Evolutionary conservation across 116 monocot genomes (phyloP).

Genomic region (Posidonia oceanica): DNA sequence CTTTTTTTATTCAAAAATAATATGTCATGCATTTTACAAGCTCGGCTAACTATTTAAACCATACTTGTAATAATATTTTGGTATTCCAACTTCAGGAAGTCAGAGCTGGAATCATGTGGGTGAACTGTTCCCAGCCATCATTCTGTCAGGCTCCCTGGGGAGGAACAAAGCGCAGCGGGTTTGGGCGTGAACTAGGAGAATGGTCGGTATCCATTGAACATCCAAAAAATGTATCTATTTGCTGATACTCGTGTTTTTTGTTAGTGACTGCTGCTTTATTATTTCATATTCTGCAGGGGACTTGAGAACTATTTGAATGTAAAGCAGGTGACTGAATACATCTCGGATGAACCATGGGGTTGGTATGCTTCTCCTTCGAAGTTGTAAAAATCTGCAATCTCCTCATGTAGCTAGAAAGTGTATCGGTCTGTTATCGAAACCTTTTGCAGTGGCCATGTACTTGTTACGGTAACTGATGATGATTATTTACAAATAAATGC

Average conservation of each 20-base stretch:
- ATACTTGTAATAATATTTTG: neutral
- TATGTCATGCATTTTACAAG: neutral
- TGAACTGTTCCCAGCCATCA: constrained; percentile 92
- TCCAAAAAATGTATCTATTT: neutral
- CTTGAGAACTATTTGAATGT: constrained; percentile 84
- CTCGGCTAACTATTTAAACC: neutral
- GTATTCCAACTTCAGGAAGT: constrained; percentile 37
- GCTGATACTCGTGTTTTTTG: neutral
- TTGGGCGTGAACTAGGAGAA: constrained; percentile 95
- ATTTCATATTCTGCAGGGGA: constrained; percentile 53
- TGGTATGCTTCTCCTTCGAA: constrained; percentile 88
- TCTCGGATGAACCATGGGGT: constrained; percentile 81
- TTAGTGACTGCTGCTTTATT: neutral
- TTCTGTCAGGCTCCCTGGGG: constrained; percentile 99
- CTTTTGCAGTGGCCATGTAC: too few relatives aligned
- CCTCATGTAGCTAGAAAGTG: neutral
- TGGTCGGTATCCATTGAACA: constrained; percentile 37
- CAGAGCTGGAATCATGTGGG: constrained; percentile 74
- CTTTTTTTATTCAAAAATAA: too few relatives aligned
- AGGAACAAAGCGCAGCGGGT: constrained; percentile 97
- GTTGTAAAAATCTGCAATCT: constrained; percentile 20
- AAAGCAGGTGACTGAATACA: constrained; percentile 95
- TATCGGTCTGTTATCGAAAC: too few relatives aligned
- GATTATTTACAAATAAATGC: too few relatives aligned
- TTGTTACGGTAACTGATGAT: too few relatives aligned